Base-by-base conservation (phyloP, 2,329 filamentous ascomycete species). In the Neoarthrinium moseri region DNA sequence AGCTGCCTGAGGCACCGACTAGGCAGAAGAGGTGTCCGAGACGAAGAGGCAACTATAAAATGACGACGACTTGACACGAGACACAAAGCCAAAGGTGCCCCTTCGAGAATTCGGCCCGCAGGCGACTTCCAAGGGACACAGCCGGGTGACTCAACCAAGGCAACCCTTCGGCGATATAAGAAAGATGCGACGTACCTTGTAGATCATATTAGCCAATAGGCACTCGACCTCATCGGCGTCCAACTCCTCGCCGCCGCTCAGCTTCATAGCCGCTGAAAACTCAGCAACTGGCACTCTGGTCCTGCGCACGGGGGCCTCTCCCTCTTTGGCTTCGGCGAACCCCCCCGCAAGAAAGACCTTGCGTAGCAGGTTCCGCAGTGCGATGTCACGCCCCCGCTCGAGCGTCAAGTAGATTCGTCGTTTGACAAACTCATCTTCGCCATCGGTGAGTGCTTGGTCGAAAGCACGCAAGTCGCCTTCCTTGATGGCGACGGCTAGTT, bases 181-280 rank as follows among this genome's bases (percentile, higher is more conserved):
- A 42, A 21, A 26, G 38, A 15, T n/a, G 41, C 29, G 22, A 36
- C 69, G 55, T 68, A 95, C 92, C 83, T 97, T 99, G 75, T 97
- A 99, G 51, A 99, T 96, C 80, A 96, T 89, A 64, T 96, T 97
- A 22, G 94, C 90, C 59, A 99, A 64, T 57, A 96, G 71, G 65
- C 94, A 99, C 67, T 99, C 95, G 4, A 97, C 91, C 67, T 99
- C 94, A 62, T 99, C 95, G 24, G 80, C 77, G 57, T 96, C 94
- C 26, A 95, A 74, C 26, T 75, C 70, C 61, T 87, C 76, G 45
- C 77, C 74, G 54, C 80, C 84, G 43, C 83, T 85, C 57, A 96
- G 77, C 60, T 84, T 84, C 49, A 97, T 80, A 6, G 90, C 95
- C 6, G 90, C 88, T 20, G 82, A 83, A 58, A 99, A 97, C 56